Conservation (phyloP, 192 early-diverging fungal genomes). For the Umbelopsis sp. region DNA sequence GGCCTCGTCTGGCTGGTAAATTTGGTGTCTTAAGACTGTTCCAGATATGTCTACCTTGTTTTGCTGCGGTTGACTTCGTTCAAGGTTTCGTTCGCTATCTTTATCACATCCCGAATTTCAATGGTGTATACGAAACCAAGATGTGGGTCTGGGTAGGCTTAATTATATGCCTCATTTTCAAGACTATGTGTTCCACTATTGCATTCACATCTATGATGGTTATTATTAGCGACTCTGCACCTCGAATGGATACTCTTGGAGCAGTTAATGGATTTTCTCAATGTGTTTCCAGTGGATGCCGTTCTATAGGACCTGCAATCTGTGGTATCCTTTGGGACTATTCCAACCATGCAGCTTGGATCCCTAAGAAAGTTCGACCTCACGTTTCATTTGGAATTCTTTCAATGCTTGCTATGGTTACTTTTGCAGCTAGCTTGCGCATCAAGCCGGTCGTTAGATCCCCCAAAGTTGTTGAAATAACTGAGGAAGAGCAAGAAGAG, state of each 20-base stretch:
- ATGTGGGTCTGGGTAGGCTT: constrained; percentile 34
- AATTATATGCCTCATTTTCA: constrained; percentile 7
- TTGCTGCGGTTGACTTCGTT: constrained; percentile 12
- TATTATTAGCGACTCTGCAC: constrained; percentile 52
- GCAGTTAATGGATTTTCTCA: constrained; percentile 61
- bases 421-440: background rate
- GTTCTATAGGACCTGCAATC: constrained; percentile 51
- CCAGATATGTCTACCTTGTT: constrained; percentile 29
- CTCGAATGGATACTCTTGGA: constrained; percentile 42
- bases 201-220: constrained; percentile 46
- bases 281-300: constrained; percentile 32
- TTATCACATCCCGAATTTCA: constrained; percentile 20
- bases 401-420: background rate
- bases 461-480: background rate
- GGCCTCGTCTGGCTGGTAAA: constrained; percentile 43
- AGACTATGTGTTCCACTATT: constrained; percentile 25
- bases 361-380: background rate
- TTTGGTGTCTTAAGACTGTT: constrained; percentile 49
- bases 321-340: constrained; percentile 48
- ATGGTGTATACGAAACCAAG: constrained; percentile 10
- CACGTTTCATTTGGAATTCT: background rate
- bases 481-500: background rate
- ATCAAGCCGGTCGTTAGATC: background rate
- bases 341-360: background rate
- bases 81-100: constrained; percentile 17